These are phyloP conservation scores for Claviceps maximensis DNA, from an alignment of 2,329 filamentous ascomycete genomes.

Conservation along the genomic window DNA sequence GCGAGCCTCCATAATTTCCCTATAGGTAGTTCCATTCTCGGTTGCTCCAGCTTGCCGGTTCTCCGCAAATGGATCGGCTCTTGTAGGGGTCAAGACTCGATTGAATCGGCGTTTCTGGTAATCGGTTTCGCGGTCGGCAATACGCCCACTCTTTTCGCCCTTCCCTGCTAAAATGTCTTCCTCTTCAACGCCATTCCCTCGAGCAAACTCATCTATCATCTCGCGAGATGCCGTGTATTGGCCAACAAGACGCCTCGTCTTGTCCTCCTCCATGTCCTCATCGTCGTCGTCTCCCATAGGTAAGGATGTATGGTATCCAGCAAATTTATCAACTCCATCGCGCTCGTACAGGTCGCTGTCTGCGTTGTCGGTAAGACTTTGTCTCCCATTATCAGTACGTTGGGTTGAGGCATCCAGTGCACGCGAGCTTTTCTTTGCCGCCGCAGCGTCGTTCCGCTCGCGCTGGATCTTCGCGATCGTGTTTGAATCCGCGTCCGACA, in stretches of 20 bases:
- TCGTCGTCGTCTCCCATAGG: slow-evolving; percentile 67
- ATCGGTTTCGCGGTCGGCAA: slow-evolving; percentile 85
- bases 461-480: slow-evolving; percentile 77
- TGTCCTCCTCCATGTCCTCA: slow-evolving; percentile 66
- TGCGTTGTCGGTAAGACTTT: slow-evolving; percentile 77
- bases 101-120: slow-evolving; percentile 95
- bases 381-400: slow-evolving; percentile 80
- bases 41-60: slow-evolving; percentile 55
- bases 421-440: slow-evolving; percentile 69
- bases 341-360: slow-evolving; percentile 80
- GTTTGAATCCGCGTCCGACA: slow-evolving; percentile 76
- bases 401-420: slow-evolving; percentile 67
- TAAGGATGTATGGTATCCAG: slow-evolving; percentile 84
- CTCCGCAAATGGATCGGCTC: slow-evolving; percentile 72
- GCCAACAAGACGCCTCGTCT: slow-evolving; percentile 67
- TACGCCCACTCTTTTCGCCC: slow-evolving; percentile 78
- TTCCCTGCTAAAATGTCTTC: slow-evolving; percentile 76
- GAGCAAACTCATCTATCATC: slow-evolving; percentile 89
- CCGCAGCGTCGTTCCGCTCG: slow-evolving; percentile 75
- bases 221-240: slow-evolving; percentile 90
- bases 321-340: slow-evolving; percentile 65
- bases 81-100: slow-evolving; percentile 71
- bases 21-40: slow-evolving; percentile 68
- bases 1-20: slow-evolving; percentile 78
- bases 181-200: slow-evolving; percentile 75